Conservation (phyloP, 768 basidiomycete species). For the Pulveroboletus sp. region DNA sequence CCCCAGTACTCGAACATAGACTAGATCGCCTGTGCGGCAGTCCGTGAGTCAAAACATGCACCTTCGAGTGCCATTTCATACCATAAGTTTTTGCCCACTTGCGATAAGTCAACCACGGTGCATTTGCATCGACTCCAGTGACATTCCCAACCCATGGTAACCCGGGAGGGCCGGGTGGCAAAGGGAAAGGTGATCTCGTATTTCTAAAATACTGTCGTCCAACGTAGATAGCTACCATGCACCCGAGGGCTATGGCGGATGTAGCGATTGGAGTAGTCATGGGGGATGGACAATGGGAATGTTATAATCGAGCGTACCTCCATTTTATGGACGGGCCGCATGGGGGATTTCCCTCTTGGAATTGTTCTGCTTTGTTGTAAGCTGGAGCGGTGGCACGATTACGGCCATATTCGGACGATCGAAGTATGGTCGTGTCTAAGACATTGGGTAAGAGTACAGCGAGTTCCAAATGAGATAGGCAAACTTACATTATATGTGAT, state of each 20-base stretch:
- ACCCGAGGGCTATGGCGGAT: background rate
- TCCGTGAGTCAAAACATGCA: background rate
- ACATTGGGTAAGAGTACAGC: too few species aligned
- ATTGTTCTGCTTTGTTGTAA: too few species aligned
- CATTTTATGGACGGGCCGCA: too few species aligned
- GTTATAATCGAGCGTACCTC: too few species aligned
- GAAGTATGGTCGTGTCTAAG: too few species aligned
- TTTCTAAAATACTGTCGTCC: background rate
- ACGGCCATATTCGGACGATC: too few species aligned
- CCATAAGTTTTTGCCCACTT: constrained; percentile 6
- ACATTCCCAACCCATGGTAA: background rate
- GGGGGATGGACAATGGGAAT: too few species aligned
- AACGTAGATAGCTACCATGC: background rate
- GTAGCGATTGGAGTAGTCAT: too few species aligned
- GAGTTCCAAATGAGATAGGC: too few species aligned
- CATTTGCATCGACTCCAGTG: background rate
- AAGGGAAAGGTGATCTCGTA: background rate
- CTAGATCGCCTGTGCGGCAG: constrained; percentile 1
- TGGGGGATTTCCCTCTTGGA: too few species aligned
- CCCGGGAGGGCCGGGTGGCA: background rate
- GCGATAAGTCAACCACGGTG: constrained; percentile 2
- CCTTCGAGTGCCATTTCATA: background rate
- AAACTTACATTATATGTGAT: too few species aligned
- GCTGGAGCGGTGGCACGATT: too few species aligned
- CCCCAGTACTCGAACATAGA: constrained; percentile 1